Conservation (phyloP, 768 basidiomycete genomes). For the Lactifluus hygrophoroides region DNA sequence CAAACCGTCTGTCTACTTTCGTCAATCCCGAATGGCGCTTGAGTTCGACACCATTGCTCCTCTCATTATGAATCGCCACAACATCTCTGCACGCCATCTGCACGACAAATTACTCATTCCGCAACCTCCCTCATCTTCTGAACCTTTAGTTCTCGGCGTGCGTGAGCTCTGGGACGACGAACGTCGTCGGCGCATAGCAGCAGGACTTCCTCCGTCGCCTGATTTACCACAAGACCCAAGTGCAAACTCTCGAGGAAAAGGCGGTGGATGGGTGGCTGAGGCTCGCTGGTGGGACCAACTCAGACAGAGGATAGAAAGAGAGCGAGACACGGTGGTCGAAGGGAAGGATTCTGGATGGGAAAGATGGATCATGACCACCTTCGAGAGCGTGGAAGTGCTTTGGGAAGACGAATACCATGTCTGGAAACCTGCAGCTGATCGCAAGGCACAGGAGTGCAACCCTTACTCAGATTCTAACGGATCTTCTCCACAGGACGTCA, state of each 20-base stretch:
- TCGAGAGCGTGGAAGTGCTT: constrained; percentile 81
- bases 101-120: constrained; percentile 62
- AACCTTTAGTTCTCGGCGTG: constrained; percentile 79
- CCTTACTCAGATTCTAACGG: constrained; percentile 14
- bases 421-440: constrained; percentile 49
- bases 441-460: neutral
- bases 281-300: constrained; percentile 72
- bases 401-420: constrained; percentile 60
- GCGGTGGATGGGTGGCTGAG: constrained; percentile 64
- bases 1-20: constrained; percentile 47
- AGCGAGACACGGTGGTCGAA: constrained; percentile 27
- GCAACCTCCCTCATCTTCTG: constrained; percentile 39
- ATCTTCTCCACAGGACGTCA: neutral
- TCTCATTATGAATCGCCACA: constrained; percentile 79
- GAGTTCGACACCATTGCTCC: constrained; percentile 80
- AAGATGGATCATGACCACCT: constrained; percentile 73
- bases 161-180: constrained; percentile 97
- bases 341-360: constrained; percentile 45
- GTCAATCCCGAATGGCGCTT: constrained; percentile 60
- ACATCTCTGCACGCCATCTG: constrained; percentile 52
- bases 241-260: constrained; percentile 47
- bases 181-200: constrained; percentile 55
- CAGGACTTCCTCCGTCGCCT: constrained; percentile 66
- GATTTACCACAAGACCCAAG: constrained; percentile 63
- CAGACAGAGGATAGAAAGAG: constrained; percentile 46